Conservation (phyloP, 2,329 filamentous ascomycete species). For the Aspergillus ibericus region DNA sequence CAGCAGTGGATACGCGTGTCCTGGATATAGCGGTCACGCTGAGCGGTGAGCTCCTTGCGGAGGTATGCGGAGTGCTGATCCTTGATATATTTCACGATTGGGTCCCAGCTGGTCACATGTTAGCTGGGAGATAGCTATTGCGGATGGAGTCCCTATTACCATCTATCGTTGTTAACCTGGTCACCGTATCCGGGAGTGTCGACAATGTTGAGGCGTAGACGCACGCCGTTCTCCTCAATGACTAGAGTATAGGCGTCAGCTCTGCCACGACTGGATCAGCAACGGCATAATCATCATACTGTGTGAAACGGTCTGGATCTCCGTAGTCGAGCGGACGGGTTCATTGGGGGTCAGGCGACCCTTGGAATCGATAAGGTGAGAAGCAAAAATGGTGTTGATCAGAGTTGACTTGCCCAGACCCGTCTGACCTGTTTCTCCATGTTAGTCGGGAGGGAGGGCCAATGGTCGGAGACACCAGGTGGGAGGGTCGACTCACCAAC, state of each 20-base stretch:
- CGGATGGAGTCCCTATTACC: constrained; percentile 46
- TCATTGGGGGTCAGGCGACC: constrained; percentile 90
- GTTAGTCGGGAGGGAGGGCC: background rate
- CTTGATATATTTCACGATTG: constrained; percentile 99
- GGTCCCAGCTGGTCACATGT: constrained; percentile 71
- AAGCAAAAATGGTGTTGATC: constrained; percentile 99
- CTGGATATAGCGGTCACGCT: constrained; percentile 98
- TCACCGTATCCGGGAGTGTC: constrained; percentile 98
- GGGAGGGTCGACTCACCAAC: constrained; percentile 70
- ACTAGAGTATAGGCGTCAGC: constrained; percentile 47
- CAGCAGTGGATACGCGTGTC: constrained; percentile 99
- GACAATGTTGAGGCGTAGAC: constrained; percentile 96
- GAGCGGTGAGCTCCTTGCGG: constrained; percentile 97
- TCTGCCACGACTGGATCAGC: constrained; percentile 1
- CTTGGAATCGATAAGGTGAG: constrained; percentile 98
- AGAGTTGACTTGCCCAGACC: constrained; percentile 97
- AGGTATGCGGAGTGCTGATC: constrained; percentile 99
- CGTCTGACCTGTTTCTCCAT: constrained; percentile 72
- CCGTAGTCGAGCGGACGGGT: constrained; percentile 89
- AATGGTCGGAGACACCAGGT: background rate
- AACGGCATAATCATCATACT: constrained; percentile 46
- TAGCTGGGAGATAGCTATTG: constrained; percentile 15
- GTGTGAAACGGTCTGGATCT: constrained; percentile 97
- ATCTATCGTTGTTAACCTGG: constrained; percentile 99
- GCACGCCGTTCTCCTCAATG: constrained; percentile 99